These are phyloP conservation scores for Candida pseudoviswanathii DNA, from an alignment of 1,139 yeast species.

Conservation along the genomic window DNA sequence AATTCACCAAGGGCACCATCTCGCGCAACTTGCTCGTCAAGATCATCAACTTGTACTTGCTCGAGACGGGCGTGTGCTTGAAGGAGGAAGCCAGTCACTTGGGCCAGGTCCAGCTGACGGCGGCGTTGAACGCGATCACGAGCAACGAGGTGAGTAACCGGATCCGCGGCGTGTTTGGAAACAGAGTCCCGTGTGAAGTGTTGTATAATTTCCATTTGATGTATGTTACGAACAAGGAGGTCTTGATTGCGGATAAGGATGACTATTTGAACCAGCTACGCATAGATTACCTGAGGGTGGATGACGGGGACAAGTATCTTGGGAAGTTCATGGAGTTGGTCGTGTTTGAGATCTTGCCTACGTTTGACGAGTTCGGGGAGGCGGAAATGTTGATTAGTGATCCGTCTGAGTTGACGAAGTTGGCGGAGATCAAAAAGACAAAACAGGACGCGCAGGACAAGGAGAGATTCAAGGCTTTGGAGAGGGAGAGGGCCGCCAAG, in stretches of 20 bases:
- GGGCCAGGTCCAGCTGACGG: constrained; percentile 15
- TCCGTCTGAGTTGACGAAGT: constrained; percentile 18
- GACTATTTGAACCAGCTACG: constrained; percentile 20
- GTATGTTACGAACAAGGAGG: constrained; percentile 24
- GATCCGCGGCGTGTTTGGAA: constrained; percentile 10
- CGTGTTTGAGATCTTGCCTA: constrained; percentile 40
- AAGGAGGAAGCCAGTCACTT: constrained; percentile 18
- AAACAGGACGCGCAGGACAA: constrained; percentile 21
- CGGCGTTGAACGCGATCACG: constrained; percentile 25
- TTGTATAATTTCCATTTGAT: constrained; percentile 37
- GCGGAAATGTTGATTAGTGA: constrained; percentile 31
- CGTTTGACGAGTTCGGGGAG: constrained; percentile 27
- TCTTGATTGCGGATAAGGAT: constrained; percentile 14
- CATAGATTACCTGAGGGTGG: constrained; percentile 12
- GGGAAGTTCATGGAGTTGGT: constrained; percentile 34
- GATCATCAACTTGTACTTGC: constrained; percentile 38
- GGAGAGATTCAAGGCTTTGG: constrained; percentile 22
- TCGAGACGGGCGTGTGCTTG: constrained; percentile 36
- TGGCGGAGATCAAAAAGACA: constrained; percentile 21
- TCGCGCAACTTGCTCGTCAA: constrained; percentile 33
- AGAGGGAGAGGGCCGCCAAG: constrained; percentile 24
- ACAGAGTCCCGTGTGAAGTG: constrained; percentile 35
- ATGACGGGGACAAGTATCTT: constrained; percentile 22
- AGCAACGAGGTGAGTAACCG: constrained; percentile 23
- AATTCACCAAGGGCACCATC: constrained; percentile 28